Base-by-base conservation (phyloP, 257 asterid species). In the Oldenlandia corymbosa region DNA sequence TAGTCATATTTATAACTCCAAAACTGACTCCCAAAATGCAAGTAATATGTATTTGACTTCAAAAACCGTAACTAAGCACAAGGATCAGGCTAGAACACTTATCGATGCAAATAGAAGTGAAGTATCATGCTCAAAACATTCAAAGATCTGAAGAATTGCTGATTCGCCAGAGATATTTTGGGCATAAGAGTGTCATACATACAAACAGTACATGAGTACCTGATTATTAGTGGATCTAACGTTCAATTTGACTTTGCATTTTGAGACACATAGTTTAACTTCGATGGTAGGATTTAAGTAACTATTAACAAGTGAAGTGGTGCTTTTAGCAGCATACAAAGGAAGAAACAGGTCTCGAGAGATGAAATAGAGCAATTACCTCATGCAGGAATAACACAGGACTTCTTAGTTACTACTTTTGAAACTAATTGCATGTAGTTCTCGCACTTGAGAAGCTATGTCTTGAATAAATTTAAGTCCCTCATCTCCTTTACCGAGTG, bases 401-500 rank as follows among this genome's bases (percentile, higher is more conserved):
- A 24, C 28, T 67, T 73, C 68, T 64, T 26, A 65, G 23, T 48
- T 67, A 57, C 78, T 59, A 55, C 70, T 69, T 27, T 64, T 50
- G 37, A 49, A 43, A 41, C 68, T 45, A 64, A 46, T 50, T 12
- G 74, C 75, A 67, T 69, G 83, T 52, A 83, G 60, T 68, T 83
- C 80, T 62, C 60, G 80, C 61, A 83, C 62, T 54, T 71, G 71
- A 76, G 56, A 68, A 69, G 79, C 82, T 66, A 84, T 73, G 66
- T 80, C 87, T 68, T 64, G 66, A 18, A 81, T 45, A 30, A 71
- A 71, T 55, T 67, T 71, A 69, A 69, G 71, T 53, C 83, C 88
- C 54, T 75, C 78, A 24, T 73, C 76, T 56, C 90, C 87, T 60
- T 73, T 83, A 53, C 71, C 70, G 31, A 82, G 76, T 59, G 85